A percentile compares a stretch with the other conserved stretches of the same genome.
Evolutionary conservation across 805 yeast genomes (phyloP).

Genomic region (Myxozyma neglecta): DNA sequence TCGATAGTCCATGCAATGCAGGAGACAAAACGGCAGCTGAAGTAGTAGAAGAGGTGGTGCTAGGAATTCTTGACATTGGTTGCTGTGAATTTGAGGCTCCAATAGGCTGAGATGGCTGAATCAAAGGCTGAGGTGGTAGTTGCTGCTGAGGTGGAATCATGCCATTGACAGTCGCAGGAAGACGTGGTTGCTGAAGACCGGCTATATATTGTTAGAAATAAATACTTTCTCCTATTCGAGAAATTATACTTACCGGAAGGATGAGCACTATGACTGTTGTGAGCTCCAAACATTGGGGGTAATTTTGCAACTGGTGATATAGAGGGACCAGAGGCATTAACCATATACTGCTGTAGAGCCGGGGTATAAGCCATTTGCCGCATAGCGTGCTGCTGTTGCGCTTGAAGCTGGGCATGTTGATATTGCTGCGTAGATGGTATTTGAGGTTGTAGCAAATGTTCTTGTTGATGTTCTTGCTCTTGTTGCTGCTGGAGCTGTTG

Average conservation of each 20-base stretch:
- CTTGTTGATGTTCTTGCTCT: constrained; percentile 18
- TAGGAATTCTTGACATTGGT: background rate
- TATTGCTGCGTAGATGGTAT: constrained; percentile 7
- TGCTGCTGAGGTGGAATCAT: background rate
- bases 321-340: background rate
- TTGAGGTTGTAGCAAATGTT: constrained; percentile 11
- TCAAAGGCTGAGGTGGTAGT: background rate
- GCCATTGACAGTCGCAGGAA: background rate
- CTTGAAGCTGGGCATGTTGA: constrained; percentile 17
- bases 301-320: constrained; percentile 2
- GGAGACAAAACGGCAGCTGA: background rate
- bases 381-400: constrained; percentile 15
- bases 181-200: constrained; percentile 1
- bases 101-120: constrained; percentile 2
- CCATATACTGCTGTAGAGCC: background rate
- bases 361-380: constrained; percentile 11
- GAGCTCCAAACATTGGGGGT: background rate
- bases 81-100: background rate
- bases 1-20: background rate
- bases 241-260: background rate
- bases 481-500: constrained; percentile 26
- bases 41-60: constrained; percentile 1
- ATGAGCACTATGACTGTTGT: background rate
- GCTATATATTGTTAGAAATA: background rate
- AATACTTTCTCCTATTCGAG: too few relatives aligned